Conservation (phyloP, 208 protist species). For the Trypanosoma lewisi region DNA sequence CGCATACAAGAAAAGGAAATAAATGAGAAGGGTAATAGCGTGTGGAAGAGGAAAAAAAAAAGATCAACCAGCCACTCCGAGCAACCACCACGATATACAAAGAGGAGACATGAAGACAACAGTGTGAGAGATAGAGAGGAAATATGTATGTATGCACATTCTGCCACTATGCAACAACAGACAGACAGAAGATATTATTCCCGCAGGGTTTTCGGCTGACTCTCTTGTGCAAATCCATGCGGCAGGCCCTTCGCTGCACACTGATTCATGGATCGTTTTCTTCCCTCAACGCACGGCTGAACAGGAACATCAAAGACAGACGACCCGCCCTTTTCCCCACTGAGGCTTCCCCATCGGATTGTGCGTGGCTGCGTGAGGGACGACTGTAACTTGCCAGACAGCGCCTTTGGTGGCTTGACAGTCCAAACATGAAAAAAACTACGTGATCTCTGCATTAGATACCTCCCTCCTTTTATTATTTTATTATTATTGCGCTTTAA, state of each 20-base stretch:
- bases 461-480: neutral
- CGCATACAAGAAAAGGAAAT: too few relatives aligned
- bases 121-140: too few relatives aligned
- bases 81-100: too few relatives aligned
- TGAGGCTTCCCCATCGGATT: constrained; percentile 22
- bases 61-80: too few relatives aligned
- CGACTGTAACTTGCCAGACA: neutral
- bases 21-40: too few relatives aligned
- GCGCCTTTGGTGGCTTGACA: constrained; percentile 18
- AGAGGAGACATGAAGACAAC: too few relatives aligned
- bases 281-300: constrained; percentile 19
- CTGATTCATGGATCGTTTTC: constrained; percentile 23
- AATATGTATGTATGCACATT: too few relatives aligned
- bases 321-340: constrained; percentile 4
- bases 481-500: constrained; percentile 1
- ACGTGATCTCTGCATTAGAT: neutral
- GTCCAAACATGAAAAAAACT: constrained; percentile 4
- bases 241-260: constrained; percentile 25
- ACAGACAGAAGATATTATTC: constrained; percentile 10
- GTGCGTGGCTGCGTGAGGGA: neutral
- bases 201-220: constrained; percentile 6
- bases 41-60: too few relatives aligned
- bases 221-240: constrained; percentile 18
- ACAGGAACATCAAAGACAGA: constrained; percentile 19
- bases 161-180: too few relatives aligned